Conservation (phyloP, 2,329 filamentous ascomycete species). For the Thermothelomyces thermophilus region DNA sequence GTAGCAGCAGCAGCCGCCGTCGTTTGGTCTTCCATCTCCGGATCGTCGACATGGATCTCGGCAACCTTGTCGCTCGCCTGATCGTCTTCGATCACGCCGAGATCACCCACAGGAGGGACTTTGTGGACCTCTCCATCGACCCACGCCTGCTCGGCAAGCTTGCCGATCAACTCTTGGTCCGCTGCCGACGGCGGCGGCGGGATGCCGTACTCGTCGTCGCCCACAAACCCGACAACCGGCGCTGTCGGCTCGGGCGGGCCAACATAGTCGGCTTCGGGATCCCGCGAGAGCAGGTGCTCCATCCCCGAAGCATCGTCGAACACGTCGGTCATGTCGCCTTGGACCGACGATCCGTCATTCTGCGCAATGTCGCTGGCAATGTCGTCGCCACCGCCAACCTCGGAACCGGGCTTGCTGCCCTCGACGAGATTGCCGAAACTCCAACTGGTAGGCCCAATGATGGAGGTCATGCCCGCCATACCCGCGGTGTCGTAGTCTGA, state of each 20-base stretch:
- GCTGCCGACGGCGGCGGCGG: constrained; percentile 15
- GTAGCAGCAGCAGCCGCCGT: too few species aligned
- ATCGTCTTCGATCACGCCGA: constrained; percentile 27
- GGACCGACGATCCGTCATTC: constrained; percentile 32
- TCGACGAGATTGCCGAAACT: constrained; percentile 35
- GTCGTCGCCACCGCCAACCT: constrained; percentile 27
- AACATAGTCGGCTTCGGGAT: constrained; percentile 22
- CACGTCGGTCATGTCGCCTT: constrained; percentile 14
- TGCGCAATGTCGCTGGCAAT: constrained; percentile 34
- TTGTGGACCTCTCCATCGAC: constrained; percentile 27
- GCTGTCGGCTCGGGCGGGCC: constrained; percentile 26
- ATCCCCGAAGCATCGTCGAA: constrained; percentile 25
- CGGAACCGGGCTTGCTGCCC: constrained; percentile 27
- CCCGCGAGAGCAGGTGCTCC: constrained; percentile 26
- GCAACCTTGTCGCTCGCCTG: constrained; percentile 38
- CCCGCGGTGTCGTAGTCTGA: constrained; percentile 30
- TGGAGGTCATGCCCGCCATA: constrained; percentile 25
- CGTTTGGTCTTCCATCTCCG: constrained; percentile 5
- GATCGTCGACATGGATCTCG: constrained; percentile 31
- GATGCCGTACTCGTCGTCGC: constrained; percentile 17
- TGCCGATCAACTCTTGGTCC: constrained; percentile 16
- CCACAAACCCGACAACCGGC: constrained; percentile 1
- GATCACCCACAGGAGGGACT: constrained; percentile 26
- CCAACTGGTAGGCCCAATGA: constrained; percentile 34
- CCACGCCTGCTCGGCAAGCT: constrained; percentile 27